Base-by-base conservation (phyloP, 2,329 filamentous ascomycete genomes). In the Aspergillus amoenus region DNA sequence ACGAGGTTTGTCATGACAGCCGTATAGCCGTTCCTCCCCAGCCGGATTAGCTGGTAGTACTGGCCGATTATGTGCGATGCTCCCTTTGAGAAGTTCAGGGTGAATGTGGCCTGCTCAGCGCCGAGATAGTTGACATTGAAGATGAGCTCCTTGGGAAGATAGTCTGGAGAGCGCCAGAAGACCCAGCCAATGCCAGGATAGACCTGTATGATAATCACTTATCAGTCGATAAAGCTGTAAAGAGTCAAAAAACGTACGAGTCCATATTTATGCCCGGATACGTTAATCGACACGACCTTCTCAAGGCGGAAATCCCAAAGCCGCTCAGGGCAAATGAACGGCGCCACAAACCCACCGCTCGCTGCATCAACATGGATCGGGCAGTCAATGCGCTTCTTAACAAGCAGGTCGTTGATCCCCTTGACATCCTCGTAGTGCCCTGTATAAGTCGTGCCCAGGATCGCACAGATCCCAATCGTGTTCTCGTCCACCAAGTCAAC, bases 1-100 rank as follows among this genome's bases (percentile, higher is more conserved):
- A 91, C 96, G 55, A 97, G 81, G 78, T 97, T 97, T 66, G 84
- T 82, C 75, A 78, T 88, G 58, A 88, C 81, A 37, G 77, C 75
- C 11, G 79, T 80, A 72, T 87, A 91, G 9, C 88, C 88, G 2
- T 77, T 76, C 70, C 85, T 87, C 2, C 88, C 88, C 0, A 90
- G 80, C 61, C 89, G 87, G 58, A 90, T 85, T 12, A 90, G 76
- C 64, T 90, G 89, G 73, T 85, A 90, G 72, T 90, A 90, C 67
- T 90, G 88, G 0, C 81, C 86, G 59, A 90, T 85, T 56, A 90
- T 79, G 60, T 90, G 88, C 0, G 85, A 84, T 3, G 87, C 88
- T 0, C 87, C 87, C 0, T 88, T 82, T 1, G 86, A 89, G 75
- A 90, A 90, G 73, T 90, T 90, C 18, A 90, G 79, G 0, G 87